Base-by-base conservation (phyloP, 441 rosid species). In the Brassica balearica region DNA sequence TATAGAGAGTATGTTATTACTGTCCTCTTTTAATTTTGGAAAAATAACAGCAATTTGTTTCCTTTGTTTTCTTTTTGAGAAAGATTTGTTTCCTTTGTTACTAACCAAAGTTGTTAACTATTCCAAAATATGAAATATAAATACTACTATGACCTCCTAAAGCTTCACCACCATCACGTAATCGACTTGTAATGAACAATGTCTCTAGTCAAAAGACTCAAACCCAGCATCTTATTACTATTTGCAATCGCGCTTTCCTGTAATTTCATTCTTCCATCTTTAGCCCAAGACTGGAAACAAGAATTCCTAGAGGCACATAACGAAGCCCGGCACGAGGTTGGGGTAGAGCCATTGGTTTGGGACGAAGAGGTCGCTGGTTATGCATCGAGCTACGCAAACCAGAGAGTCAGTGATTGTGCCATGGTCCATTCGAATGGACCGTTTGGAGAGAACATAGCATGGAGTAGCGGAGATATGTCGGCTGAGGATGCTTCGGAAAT, bases 391-490 rank as follows among this genome's bases (percentile, higher is more conserved):
- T 80, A 85, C 2, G 86, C 84, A 1, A 80, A 62, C 38, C 68
- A 82, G 34, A 76, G 80, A 7, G 36, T 20, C 4, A 55, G 60
- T 2, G 81, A 77, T 10, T 83, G 86, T 46, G 43, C 32, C 0
- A 72, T 83, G 6, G 71, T 85, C 64, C 87, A 85, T 64, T 87
- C 87, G 10, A 46, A 74, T 19, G 87, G 85, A 20, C 84, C 81
- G 0, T 85, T 80, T 0, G 87, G 88, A 0, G 87, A 85, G 82
- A 87, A 87, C 77, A 36, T 87, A 6, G 88, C 87, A n/a, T 66
- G 81, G 87, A 59, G 86, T 79, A 76, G 69, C 64, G 82, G 32
- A 3, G 86, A 82, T 34, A 61, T 63, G 38, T 70, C 83, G 5
- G 84, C 82, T 59, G 77, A 72, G 2, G 53, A 51, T 22, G 87